Evolutionary conservation across 345 rosid species (phyloP).

Genomic region (Psidium guajava): DNA sequence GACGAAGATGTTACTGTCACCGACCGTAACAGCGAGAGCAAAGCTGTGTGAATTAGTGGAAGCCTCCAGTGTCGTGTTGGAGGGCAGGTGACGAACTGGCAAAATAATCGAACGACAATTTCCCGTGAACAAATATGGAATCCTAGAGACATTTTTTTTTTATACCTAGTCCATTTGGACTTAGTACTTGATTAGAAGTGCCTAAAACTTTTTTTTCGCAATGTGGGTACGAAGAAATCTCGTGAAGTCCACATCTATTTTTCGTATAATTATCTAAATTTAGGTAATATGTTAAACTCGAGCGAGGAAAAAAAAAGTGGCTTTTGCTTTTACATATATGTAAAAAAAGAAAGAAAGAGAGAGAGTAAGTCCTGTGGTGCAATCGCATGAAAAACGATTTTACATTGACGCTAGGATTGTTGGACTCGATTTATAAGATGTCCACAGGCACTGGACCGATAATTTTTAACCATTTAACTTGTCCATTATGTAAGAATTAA

Average conservation of each 20-base stretch:
- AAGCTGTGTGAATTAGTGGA: background rate
- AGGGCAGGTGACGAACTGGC: background rate
- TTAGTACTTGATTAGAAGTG: background rate
- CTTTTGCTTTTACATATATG: background rate
- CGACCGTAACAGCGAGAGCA: background rate
- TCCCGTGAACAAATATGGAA: background rate
- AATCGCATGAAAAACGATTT: background rate
- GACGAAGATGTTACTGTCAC: background rate
- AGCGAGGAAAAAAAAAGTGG: too few species aligned
- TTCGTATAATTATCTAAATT: background rate
- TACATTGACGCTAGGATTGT: background rate
- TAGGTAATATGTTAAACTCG: background rate
- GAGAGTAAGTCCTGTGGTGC: background rate
- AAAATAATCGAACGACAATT: background rate
- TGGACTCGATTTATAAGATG: background rate
- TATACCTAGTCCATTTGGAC: too few species aligned
- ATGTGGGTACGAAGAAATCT: background rate
- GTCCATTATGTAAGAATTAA: background rate
- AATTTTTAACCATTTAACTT: background rate
- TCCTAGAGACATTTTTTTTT: too few species aligned
- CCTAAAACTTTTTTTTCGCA: background rate
- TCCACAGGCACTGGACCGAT: background rate
- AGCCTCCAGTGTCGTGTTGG: background rate
- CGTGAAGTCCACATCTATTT: background rate
- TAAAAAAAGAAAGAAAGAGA: too few species aligned